Conservation (phyloP, 805 yeast genomes). For the Zygotorulaspora sp. region DNA sequence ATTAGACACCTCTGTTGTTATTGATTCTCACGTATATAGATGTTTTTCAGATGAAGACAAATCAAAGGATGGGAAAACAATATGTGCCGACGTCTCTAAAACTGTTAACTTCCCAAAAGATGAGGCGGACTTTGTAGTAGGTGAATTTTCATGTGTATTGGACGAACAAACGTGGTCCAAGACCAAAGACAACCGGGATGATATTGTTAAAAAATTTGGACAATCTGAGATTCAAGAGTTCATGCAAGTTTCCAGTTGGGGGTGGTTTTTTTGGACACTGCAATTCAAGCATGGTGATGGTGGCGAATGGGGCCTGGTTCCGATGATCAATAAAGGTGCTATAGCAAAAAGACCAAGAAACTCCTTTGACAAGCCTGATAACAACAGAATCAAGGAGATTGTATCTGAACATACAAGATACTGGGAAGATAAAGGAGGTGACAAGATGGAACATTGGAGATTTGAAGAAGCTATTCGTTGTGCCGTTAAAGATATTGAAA, state of each 20-base stretch:
- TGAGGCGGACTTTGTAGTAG: constrained; percentile 68
- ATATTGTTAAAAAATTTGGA: constrained; percentile 60
- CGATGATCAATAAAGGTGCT: constrained; percentile 65
- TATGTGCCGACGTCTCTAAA: constrained; percentile 51
- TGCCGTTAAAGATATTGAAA: constrained; percentile 70
- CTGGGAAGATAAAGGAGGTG: constrained; percentile 61
- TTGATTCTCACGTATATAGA: constrained; percentile 83
- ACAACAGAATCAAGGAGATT: constrained; percentile 30
- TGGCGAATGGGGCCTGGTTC: constrained; percentile 92
- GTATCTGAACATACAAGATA: constrained; percentile 51
- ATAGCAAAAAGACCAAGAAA: constrained; percentile 37
- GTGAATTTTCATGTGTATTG: constrained; percentile 87
- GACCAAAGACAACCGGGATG: constrained; percentile 44
- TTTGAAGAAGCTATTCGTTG: constrained; percentile 71
- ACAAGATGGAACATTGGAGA: constrained; percentile 74
- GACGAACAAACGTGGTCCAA: constrained; percentile 72
- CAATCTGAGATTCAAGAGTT: constrained; percentile 47
- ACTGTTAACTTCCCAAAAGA: constrained; percentile 45
- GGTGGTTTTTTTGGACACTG: constrained; percentile 86
- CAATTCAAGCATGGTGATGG: constrained; percentile 86
- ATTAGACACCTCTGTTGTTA: constrained; percentile 53
- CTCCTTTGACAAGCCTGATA: constrained; percentile 25
- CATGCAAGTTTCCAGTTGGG: constrained; percentile 53
- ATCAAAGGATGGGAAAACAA: constrained; percentile 56
- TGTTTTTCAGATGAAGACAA: constrained; percentile 78